Base-by-base conservation (phyloP, 192 early-diverging fungal genomes). In the Gaertneriomyces sp. region DNA sequence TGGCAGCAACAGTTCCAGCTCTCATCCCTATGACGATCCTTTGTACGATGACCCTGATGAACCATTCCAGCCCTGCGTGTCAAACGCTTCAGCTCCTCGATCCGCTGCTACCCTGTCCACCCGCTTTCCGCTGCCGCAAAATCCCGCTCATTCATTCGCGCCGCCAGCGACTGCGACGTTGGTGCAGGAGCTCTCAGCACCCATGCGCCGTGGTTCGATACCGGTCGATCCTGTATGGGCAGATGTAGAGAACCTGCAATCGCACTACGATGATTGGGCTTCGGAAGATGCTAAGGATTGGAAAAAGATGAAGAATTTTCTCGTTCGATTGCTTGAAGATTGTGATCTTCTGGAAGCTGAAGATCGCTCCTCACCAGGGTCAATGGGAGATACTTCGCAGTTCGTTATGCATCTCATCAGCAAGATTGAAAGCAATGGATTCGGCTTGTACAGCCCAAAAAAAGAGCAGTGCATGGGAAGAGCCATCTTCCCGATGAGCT, bases 401-500 rank as follows among this genome's bases (percentile, higher is more conserved):
- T 79, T 82, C 45, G 61, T 90, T 20, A 78, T 88, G 70, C 67
- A 79, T 53, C 50, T 88, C 60, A 75, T 87, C 50, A 81, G 79
- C 38, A 57, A 66, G 16, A 74, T 88, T 45, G 88, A 90, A 59
- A 81, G 79, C 61, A 90, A 88, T 72, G 85, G 83, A 1, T 90
- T 90, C 75, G 88, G 88, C 4, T 66, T 90, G 49, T 88, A 76
- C 78, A 63, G 67, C 43, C 67, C 67, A 46, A 53, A 59, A 5
- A 72, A 50, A 16, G 76, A 58, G 53, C n/a, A 64, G 11, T 74
- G 66, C 51, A 55, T 71, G 45, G 70, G 69, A 38, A 42, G 81
- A 77, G 88, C 84, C 0, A 58, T 89, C 14, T 88, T 81, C 64
- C 87, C 86, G 6, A 47, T 75, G 17, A 87, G 84, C 1, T 80